Conservation (phyloP, 2,329 filamentous ascomycete genomes). For the Ceratocystis papillata region DNA sequence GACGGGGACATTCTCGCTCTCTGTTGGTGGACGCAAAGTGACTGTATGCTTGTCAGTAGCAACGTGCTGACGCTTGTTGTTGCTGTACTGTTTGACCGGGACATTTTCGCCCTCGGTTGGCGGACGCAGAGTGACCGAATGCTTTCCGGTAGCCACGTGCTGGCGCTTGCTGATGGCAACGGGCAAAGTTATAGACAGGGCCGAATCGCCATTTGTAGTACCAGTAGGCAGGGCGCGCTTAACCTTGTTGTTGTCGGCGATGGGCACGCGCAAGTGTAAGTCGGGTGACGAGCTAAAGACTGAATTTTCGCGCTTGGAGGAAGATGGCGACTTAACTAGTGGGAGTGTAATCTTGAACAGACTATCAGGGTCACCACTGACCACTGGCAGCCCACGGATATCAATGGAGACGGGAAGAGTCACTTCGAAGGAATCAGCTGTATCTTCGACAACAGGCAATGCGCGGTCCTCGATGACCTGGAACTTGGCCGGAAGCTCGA, state of each 20-base stretch:
- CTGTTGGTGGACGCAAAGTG: conserved; percentile 22
- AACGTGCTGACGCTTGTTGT: conserved; percentile 1
- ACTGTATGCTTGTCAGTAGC: conserved; percentile 12
- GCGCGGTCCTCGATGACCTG: conserved; percentile 12
- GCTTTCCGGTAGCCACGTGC: conserved; percentile 17
- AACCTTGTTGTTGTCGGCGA: background rate
- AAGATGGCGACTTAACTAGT: conserved; percentile 6
- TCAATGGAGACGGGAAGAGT: conserved; percentile 23
- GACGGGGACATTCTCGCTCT: conserved; percentile 17
- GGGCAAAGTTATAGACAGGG: conserved; percentile 22
- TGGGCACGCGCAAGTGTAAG: conserved; percentile 18
- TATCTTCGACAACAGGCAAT: conserved; percentile 17
- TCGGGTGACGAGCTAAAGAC: conserved; percentile 12
- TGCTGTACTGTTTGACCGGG: conserved; percentile 1
- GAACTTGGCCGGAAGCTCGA: conserved; percentile 18
- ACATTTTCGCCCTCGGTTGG: conserved; percentile 14
- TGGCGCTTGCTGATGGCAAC: conserved; percentile 16
- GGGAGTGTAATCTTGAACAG: conserved; percentile 23
- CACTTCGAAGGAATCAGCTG: conserved; percentile 14
- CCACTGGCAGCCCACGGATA: conserved; percentile 20
- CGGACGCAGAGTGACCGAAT: conserved; percentile 9
- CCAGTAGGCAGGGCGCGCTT: conserved; percentile 17
- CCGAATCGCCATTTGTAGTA: conserved; percentile 14
- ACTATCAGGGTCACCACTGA: conserved; percentile 19
- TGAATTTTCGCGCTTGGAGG: conserved; percentile 13